Evolutionary conservation across 2,329 filamentous ascomycete genomes (phyloP), one percentile per base, ranked within the genome.

Genomic region (Penicillium vulpinum): DNA sequence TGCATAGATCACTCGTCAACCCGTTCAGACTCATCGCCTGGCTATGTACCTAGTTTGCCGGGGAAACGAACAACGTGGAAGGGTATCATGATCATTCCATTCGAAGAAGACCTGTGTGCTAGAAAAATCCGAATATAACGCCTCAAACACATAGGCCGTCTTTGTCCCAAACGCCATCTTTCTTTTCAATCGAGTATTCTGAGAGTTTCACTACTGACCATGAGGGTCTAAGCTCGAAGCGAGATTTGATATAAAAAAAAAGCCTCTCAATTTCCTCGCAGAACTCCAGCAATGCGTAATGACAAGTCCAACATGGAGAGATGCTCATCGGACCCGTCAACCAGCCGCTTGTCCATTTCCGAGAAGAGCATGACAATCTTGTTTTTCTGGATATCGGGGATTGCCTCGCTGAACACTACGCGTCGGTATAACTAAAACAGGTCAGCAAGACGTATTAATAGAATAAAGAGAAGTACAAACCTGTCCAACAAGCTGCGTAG

Each of bases 311-410:
- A 78, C 57, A 97, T 89, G 1, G 90, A 91, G 24, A 99, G 79
- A 72, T 99, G 93, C 77, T 99, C 94, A 70, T 99, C 94, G 2
- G 92, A 89, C 9, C 94, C 94, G 74, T 99, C 95, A 6, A 96
- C 89, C 45, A 99, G 77, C 62, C 94, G 84, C 81, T 97, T 97
- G 72, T 99, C 94, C 28, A 93, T 83, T 74, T 97, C 92, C 0
- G 92, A 97, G 71, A 99, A 99, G 4, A 93, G 81, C 60, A 90
- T 81, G 46, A 93, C 88, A 57, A 99, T 93, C 73, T 88, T 88
- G 71, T 93, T 95, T 78, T 99, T 99, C 70, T 96, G 90, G 13
- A 85, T 76, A 69, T 97, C 91, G 0, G 86, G 85, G 24, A 97
- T 88, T 8, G 87, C 83, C 73, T 97, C 94, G 69, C 96, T 91